Evolutionary conservation across 345 rosid genomes (phyloP), one percentile per base, ranked within the genome.

Genomic region (Raphanus sativus): DNA sequence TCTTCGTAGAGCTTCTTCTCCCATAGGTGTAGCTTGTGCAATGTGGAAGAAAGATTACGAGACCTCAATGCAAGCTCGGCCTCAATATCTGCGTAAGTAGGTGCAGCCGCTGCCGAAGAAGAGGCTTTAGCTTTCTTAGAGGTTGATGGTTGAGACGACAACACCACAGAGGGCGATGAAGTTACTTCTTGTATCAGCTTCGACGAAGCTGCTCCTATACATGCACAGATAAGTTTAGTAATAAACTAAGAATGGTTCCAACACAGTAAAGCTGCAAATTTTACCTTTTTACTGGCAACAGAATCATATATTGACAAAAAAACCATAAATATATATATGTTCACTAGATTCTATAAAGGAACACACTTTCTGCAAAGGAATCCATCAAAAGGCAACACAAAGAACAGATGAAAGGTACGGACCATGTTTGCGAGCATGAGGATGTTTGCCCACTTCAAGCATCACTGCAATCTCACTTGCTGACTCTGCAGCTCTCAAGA

Each of bases 1-100:
- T 95, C 98, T 13, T 83, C 80, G 38, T 82, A 88, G 56, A 92
- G 89, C 77, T 95, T 95, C 89, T 89, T 92, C 89, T 92, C 99
- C 99, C 94, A 95, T 29, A 92, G 91, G 77, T 82, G 69, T 28
- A 95, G 84, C 86, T 95, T 95, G 38, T 84, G 97, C 82, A 95
- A 78, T 17, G 92, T 89, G 17, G 99, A 88, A 59, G 99, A 92
- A 62, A 92, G 97, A 76, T 86, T 91, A 55, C 86, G 86, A 0
- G 92, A 83, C 64, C 87, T 90, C 76, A 73, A 82, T 5, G 85
- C 86, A 83, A 89, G 74, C 66, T 95, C 97, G 54, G 92, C 97
- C 74, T 84, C 86, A 17, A 85, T 70, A 34, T 87, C 92, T 78
- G 83, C 75, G 56, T 58, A 77, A 62, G 85, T 82, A 0, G 84